Conservation (phyloP, 73 alveolate genomes). For the Paramecium pentaurelia region DNA sequence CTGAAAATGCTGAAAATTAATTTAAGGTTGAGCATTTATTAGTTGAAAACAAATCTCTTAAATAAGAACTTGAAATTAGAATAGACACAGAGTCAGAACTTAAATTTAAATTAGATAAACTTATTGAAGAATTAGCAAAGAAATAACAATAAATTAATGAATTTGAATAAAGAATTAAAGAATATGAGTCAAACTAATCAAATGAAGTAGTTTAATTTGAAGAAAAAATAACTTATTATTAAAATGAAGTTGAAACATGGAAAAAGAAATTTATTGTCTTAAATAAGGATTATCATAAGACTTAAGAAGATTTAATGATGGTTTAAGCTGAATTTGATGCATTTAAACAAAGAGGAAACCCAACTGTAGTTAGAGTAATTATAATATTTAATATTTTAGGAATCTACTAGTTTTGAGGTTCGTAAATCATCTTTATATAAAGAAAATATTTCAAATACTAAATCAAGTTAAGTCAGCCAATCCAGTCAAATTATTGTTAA, state of each 20-base stretch:
- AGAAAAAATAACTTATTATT: constrained; percentile 14
- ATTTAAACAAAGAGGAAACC: not conserved
- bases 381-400: not conserved
- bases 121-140: not conserved
- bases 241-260: constrained; percentile 46
- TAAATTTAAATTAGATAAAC: constrained; percentile 20
- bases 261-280: not conserved
- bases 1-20: not conserved
- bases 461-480: not conserved
- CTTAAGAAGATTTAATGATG: constrained; percentile 33
- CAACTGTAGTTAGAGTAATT: not conserved
- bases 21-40: not conserved
- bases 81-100: not conserved
- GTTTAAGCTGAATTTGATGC: constrained; percentile 38
- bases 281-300: constrained; percentile 30
- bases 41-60: not conserved
- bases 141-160: not conserved
- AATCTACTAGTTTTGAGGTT: constrained; percentile 13
- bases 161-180: not conserved
- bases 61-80: not conserved
- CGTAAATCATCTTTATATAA: not conserved
- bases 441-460: not conserved
- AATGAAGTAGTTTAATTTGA: not conserved
- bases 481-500: not conserved
- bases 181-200: not conserved